Evolutionary conservation across 768 basidiomycete genomes (phyloP).

Genomic region (Pleurotus eryngii): DNA sequence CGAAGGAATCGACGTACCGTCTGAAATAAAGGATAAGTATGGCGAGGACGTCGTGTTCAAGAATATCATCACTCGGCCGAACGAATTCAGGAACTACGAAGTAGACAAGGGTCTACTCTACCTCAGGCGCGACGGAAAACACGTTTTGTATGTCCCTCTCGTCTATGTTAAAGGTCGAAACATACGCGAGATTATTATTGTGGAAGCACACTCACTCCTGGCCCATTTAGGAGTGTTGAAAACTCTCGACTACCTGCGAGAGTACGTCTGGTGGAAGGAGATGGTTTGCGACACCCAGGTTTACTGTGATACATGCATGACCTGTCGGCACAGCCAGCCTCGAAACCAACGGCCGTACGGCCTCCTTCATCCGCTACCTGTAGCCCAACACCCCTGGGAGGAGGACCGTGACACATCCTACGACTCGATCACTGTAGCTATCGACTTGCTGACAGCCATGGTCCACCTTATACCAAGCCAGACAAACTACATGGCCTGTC

Average conservation of each 20-base stretch:
- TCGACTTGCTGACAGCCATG: slow-evolving; percentile 7
- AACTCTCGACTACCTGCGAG: slow-evolving; percentile 23
- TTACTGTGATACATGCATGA: slow-evolving; percentile 16
- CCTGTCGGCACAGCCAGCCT: slow-evolving; percentile 11
- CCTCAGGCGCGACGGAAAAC: too few relatives aligned
- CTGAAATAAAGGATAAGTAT: too few relatives aligned
- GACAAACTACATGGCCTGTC: slow-evolving; percentile 9
- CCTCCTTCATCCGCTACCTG: slow-evolving; percentile 13
- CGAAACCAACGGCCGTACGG: slow-evolving; percentile 13
- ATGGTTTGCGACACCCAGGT: slow-evolving; percentile 20
- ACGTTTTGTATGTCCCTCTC: slow-evolving; percentile 14
- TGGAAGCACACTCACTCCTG: slow-evolving; percentile 17
- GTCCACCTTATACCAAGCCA: slow-evolving; percentile 14
- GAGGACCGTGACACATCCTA: slow-evolving; percentile 14
- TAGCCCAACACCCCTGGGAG: slow-evolving; percentile 22
- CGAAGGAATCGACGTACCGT: too few relatives aligned
- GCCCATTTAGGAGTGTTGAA: slow-evolving; percentile 28
- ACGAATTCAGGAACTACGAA: too few relatives aligned
- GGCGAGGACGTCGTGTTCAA: too few relatives aligned
- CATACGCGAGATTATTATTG: slow-evolving; percentile 25
- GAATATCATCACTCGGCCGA: too few relatives aligned
- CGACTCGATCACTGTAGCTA: slow-evolving; percentile 4
- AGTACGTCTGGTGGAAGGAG: slow-evolving; percentile 17
- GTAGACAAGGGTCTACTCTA: too few relatives aligned
- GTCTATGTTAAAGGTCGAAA: slow-evolving; percentile 2